phyloP scores from a whole-genome alignment of 768 basidiomycete genomes.

The Lentinula sp. region DNA sequence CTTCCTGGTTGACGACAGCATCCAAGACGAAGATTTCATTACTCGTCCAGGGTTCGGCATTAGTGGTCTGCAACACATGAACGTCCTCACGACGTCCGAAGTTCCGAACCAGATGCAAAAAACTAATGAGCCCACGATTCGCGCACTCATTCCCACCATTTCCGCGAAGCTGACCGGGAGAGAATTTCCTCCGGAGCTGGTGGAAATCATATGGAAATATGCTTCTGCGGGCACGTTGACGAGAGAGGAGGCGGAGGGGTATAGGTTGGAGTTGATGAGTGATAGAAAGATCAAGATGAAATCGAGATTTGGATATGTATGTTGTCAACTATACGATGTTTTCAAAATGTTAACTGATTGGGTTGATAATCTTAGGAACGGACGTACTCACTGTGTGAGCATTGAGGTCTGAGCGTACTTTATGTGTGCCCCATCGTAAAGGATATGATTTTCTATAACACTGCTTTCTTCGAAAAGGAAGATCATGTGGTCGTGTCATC shows the following conservation, averaged over 20 bases:
- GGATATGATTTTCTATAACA: too few species aligned
- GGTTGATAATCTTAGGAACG: conserved; percentile 13
- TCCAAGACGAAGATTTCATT: neutral
- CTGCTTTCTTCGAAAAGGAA: too few species aligned
- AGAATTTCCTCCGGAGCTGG: neutral
- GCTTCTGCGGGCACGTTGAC: neutral
- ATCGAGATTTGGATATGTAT: neutral
- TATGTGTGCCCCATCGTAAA: too few species aligned
- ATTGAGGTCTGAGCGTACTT: neutral
- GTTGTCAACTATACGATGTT: neutral
- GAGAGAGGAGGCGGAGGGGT: neutral
- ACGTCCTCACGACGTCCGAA: conserved; percentile 1
- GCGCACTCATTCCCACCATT: neutral
- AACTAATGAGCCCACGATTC: neutral
- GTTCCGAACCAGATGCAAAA: neutral
- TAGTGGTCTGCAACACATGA: neutral
- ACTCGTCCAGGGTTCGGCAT: neutral
- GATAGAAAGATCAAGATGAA: neutral
- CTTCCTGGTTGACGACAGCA: neutral
- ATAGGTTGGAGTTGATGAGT: neutral
- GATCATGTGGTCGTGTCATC: too few species aligned
- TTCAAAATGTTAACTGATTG: neutral
- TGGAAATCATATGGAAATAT: neutral
- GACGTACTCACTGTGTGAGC: neutral
- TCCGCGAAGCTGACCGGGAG: neutral